Conservation (phyloP, 768 basidiomycete species). For the Suillus alpinus region DNA sequence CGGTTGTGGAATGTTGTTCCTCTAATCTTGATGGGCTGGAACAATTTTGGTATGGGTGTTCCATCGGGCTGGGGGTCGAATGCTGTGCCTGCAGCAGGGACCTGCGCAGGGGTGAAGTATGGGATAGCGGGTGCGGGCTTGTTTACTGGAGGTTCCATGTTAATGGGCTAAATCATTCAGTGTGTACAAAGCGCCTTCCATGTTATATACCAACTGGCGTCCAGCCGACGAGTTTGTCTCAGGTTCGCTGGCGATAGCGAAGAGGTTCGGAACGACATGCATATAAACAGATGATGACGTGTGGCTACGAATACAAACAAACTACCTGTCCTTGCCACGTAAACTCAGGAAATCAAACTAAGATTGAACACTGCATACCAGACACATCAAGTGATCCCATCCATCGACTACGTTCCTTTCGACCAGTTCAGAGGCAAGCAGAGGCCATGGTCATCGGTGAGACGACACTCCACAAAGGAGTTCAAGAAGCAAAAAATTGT, state of each 20-base stretch:
- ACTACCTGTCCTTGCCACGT: no score
- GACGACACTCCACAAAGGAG: constrained; percentile 8
- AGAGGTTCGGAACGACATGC: neutral
- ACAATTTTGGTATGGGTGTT: constrained; percentile 46
- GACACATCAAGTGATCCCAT: neutral
- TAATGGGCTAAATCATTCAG: neutral
- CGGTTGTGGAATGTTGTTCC: constrained; percentile 71
- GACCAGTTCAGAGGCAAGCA: neutral
- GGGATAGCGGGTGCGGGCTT: constrained; percentile 37
- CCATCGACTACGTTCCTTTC: neutral
- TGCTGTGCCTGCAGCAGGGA: constrained; percentile 43
- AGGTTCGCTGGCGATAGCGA: neutral
- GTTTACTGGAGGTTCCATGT: constrained; percentile 22
- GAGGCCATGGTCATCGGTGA: constrained; percentile 1
- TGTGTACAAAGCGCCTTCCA: neutral
- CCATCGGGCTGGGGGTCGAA: constrained; percentile 38
- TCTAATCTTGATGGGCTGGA: constrained; percentile 62
- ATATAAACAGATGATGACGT: neutral
- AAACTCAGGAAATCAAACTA: neutral
- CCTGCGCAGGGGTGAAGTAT: constrained; percentile 47
- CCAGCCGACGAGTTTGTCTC: neutral
- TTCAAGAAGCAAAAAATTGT: constrained; percentile 4
- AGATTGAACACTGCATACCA: neutral
- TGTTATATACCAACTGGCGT: neutral
- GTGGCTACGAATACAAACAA: neutral